phyloP scores from a whole-genome alignment of 768 basidiomycete species.

The Candolleomyces aberdarensis region DNA sequence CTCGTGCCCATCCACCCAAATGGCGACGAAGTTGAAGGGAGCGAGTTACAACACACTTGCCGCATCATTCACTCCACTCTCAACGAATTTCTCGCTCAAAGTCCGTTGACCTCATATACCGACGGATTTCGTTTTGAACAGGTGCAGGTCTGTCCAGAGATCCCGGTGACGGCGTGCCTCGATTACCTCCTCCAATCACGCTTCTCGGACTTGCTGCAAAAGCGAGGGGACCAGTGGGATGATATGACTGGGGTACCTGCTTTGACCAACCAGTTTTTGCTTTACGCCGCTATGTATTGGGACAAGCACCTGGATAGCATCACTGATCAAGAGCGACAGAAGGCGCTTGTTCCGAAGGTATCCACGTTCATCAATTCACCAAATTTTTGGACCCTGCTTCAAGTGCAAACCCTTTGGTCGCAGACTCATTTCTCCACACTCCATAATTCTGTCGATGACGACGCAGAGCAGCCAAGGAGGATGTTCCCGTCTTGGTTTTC shows the following conservation, averaged over 20 bases:
- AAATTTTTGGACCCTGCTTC: background rate
- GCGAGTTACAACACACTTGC: background rate
- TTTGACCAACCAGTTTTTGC: background rate
- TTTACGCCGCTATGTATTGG: background rate
- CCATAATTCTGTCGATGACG: background rate
- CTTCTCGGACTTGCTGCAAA: background rate
- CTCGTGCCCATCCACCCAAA: background rate
- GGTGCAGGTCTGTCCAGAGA: background rate
- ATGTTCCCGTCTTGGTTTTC: background rate
- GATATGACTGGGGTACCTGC: background rate
- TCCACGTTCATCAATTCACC: background rate
- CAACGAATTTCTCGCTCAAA: background rate
- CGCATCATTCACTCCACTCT: background rate
- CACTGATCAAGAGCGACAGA: background rate
- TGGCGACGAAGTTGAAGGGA: background rate
- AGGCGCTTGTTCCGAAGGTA: background rate
- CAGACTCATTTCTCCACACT: background rate
- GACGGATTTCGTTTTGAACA: background rate
- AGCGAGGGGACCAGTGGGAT: background rate
- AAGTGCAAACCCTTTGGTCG: background rate
- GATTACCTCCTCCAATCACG: background rate
- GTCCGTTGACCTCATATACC: background rate
- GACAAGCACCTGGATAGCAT: background rate
- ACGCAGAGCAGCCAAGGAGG: background rate
- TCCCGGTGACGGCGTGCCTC: background rate